Evolutionary conservation across 1,139 yeast species (phyloP).

Genomic region (Pichia sp.): DNA sequence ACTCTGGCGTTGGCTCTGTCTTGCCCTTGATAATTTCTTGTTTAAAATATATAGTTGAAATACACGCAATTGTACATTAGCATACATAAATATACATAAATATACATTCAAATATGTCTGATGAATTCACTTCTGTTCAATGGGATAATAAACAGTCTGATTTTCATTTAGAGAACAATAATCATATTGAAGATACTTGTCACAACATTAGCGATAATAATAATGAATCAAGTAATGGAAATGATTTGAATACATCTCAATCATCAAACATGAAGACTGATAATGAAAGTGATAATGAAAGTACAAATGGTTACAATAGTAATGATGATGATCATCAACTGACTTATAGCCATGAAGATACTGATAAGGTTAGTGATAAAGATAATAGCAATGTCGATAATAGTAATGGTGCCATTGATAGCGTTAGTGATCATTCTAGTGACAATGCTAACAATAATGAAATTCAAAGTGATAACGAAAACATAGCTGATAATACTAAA

Average conservation of each 20-base stretch:
- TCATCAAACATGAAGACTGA: not conserved
- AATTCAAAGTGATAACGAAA: not conserved
- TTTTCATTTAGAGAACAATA: not conserved
- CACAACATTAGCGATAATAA: not conserved
- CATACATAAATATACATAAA: not conserved
- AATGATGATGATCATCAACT: not conserved
- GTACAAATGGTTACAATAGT: not conserved
- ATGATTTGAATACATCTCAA: not conserved
- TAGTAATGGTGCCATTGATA: not conserved
- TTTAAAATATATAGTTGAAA: not conserved
- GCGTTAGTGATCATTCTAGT: not conserved
- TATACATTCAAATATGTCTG: conserved; percentile 25
- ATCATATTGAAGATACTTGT: not conserved
- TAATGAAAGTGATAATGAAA: not conserved
- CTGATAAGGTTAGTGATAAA: not conserved
- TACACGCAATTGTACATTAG: too few species aligned
- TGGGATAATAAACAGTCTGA: conserved; percentile 45
- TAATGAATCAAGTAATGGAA: not conserved
- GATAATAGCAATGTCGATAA: not conserved
- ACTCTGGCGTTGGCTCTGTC: not conserved
- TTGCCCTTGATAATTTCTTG: not conserved
- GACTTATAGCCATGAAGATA: not conserved
- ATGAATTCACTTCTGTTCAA: conserved; percentile 52
- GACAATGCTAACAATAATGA: not conserved
- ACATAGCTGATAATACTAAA: not conserved